phyloP scores from a whole-genome alignment of 2,329 filamentous ascomycete species.

The Ceratocystis harringtonii region DNA sequence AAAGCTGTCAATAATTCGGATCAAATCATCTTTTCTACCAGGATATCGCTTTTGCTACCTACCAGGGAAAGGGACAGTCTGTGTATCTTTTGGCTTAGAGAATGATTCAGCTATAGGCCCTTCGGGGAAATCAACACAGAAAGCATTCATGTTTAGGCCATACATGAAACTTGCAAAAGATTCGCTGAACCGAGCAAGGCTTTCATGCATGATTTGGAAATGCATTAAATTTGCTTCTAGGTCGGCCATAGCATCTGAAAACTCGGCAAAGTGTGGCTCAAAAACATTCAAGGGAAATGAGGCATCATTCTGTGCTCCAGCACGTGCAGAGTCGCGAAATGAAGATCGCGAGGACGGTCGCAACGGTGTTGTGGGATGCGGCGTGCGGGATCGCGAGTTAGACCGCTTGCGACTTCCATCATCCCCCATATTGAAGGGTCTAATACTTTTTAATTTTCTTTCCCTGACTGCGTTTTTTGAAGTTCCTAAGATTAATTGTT shows the following conservation, averaged over 20 bases:
- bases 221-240: constrained; percentile 97
- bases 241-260: constrained; percentile 87
- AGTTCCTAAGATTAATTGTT: too few relatives aligned
- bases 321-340: constrained; percentile 58
- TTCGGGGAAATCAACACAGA: constrained; percentile 96
- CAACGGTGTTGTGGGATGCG: constrained; percentile 80
- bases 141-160: constrained; percentile 96
- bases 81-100: constrained; percentile 45
- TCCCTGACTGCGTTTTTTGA: too few relatives aligned
- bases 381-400: constrained; percentile 47
- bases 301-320: constrained; percentile 35
- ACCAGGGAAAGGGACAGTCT: constrained; percentile 20
- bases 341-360: constrained; percentile 81
- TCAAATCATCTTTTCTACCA: not conserved
- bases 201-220: constrained; percentile 93
- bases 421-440: constrained; percentile 18
- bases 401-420: constrained; percentile 28
- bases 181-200: constrained; percentile 80
- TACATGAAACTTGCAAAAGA: constrained; percentile 93
- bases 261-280: constrained; percentile 82
- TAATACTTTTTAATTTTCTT: not conserved
- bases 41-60: not conserved
- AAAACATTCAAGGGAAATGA: constrained; percentile 63
- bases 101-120: constrained; percentile 77
- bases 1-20: constrained; percentile 3